phyloP scores from a whole-genome alignment of 164 flowering plant genomes.

The Akebia trifoliata region DNA sequence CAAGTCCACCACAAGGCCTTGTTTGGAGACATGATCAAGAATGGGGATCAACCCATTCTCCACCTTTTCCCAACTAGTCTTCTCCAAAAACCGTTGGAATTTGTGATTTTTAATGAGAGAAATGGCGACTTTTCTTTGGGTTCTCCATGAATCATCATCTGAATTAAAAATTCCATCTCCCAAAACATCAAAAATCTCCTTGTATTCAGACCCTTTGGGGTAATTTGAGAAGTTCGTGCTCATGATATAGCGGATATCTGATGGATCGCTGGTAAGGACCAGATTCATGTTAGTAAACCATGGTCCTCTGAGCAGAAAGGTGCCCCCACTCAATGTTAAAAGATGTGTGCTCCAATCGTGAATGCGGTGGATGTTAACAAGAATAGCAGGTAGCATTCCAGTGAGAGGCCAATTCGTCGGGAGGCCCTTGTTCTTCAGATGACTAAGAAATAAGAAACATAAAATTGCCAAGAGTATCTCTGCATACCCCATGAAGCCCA shows the following conservation, averaged over 20 bases:
- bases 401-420: conserved; percentile 17
- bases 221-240: conserved; percentile 35
- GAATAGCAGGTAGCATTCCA: conserved; percentile 25
- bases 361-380: conserved; percentile 13
- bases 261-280: conserved; percentile 27
- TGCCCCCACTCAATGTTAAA: conserved; percentile 14
- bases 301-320: conserved; percentile 35
- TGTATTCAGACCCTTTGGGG: conserved; percentile 32
- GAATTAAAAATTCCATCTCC: conserved; percentile 45
- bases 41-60: conserved; percentile 32
- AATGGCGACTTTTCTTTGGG: conserved; percentile 24
- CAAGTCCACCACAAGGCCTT: conserved; percentile 22
- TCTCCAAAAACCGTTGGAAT: conserved; percentile 16
- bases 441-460: conserved; percentile 8
- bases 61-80: conserved; percentile 17
- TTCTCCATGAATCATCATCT: conserved; percentile 26
- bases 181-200: conserved; percentile 26
- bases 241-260: conserved; percentile 31
- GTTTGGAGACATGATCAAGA: conserved; percentile 22
- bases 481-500: conserved; percentile 13
- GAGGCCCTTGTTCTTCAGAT: not conserved
- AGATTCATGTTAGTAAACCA: conserved; percentile 27
- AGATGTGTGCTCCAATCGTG: conserved; percentile 20
- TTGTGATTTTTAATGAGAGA: conserved; percentile 2
- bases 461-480: conserved; percentile 12